These are phyloP conservation scores for Ilex asprella DNA, from an alignment of 257 asterid genomes.

Conservation along the genomic window DNA sequence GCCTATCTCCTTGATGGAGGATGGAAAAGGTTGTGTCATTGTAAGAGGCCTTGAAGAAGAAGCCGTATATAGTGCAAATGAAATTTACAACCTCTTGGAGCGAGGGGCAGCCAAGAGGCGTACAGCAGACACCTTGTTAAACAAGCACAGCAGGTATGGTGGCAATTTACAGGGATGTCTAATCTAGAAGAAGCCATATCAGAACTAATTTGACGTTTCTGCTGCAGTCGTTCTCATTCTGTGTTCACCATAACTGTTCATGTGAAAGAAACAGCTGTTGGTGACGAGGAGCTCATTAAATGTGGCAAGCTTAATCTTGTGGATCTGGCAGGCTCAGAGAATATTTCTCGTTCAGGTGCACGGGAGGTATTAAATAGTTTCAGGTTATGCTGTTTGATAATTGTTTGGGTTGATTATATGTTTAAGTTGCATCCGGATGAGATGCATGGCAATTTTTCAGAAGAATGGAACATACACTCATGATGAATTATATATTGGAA, in stretches of 20 bases:
- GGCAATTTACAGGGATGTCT: background rate
- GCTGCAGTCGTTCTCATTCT: slow-evolving; percentile 81
- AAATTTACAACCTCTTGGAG: slow-evolving; percentile 68
- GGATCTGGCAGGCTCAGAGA: slow-evolving; percentile 89
- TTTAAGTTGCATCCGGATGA: no score
- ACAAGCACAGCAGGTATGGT: slow-evolving; percentile 68
- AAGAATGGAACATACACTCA: no score
- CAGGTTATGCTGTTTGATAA: no score
- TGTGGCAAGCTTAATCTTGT: slow-evolving; percentile 91
- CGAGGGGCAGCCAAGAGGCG: slow-evolving; percentile 78
- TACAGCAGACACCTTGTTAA: slow-evolving; percentile 74
- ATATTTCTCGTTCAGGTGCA: slow-evolving; percentile 76
- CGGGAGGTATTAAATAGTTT: slow-evolving; percentile 50
- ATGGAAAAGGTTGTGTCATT: slow-evolving; percentile 69
- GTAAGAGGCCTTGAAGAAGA: slow-evolving; percentile 89
- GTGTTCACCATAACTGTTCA: slow-evolving; percentile 69
- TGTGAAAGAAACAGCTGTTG: slow-evolving; percentile 64
- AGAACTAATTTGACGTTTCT: background rate
- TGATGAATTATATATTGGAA: no score
- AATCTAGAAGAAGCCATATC: background rate
- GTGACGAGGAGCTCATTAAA: slow-evolving; percentile 80
- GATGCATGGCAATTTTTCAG: no score
- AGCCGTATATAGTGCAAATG: slow-evolving; percentile 75
- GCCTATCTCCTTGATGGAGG: slow-evolving; percentile 68
- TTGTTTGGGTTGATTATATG: no score